These are phyloP conservation scores for Penicillium egyptiacum DNA, from an alignment of 495 filamentous ascomycete genomes.

Conservation along the genomic window DNA sequence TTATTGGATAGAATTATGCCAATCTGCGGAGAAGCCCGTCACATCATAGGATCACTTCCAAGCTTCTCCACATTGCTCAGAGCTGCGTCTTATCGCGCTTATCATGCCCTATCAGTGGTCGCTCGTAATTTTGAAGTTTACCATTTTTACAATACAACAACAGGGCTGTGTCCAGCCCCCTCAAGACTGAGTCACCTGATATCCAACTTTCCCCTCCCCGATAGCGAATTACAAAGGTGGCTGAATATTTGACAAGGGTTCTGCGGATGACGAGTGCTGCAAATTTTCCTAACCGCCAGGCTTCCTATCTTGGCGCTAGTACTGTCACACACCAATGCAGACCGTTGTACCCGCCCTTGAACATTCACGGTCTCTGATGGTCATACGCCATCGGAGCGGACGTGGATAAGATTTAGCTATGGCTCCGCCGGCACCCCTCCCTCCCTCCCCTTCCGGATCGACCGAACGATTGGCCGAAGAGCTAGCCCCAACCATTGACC, in stretches of 20 bases:
- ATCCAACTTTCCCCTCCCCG: constrained; percentile 17
- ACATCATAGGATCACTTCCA: constrained; percentile 9
- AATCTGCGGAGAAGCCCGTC: constrained; percentile 12
- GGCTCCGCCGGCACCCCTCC: constrained; percentile 43
- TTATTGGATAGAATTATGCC: constrained; percentile 12
- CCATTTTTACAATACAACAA: neutral
- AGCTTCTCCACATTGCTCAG: constrained; percentile 10
- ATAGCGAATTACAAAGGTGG: constrained; percentile 15
- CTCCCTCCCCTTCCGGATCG: constrained; percentile 62
- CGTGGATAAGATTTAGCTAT: constrained; percentile 43
- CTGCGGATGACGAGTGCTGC: constrained; percentile 10
- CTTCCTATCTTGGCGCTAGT: constrained; percentile 16
- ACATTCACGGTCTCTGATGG: constrained; percentile 45
- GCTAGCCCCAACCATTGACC: constrained; percentile 58
- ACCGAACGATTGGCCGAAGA: constrained; percentile 60
- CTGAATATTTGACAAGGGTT: constrained; percentile 14
- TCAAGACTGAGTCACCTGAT: constrained; percentile 26
- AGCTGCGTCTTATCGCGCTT: constrained; percentile 18
- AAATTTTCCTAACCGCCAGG: constrained; percentile 4
- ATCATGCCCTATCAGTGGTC: constrained; percentile 6
- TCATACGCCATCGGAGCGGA: constrained; percentile 38
- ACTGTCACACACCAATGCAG: constrained; percentile 43
- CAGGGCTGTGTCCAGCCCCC: constrained; percentile 8
- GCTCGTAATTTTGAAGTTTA: neutral
- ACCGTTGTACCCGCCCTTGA: constrained; percentile 38